These are phyloP conservation scores for Penicillium sp. DNA, from an alignment of 2,329 filamentous ascomycete genomes.

Conservation along the genomic window DNA sequence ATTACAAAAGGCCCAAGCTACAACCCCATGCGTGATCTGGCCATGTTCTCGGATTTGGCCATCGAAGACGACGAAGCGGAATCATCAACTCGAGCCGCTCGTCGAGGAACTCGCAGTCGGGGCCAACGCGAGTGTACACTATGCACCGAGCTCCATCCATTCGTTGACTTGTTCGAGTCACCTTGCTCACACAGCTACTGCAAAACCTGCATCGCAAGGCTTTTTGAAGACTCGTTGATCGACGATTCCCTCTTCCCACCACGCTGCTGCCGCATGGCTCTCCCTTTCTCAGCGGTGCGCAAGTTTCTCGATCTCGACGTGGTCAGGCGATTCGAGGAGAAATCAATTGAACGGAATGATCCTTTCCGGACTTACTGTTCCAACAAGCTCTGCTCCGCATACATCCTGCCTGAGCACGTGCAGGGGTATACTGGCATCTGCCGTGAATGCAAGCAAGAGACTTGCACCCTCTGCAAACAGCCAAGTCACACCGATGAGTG, in stretches of 20 bases:
- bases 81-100: too few relatives aligned
- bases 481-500: constrained; percentile 23
- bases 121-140: constrained; percentile 5
- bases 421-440: constrained; percentile 20
- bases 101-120: too few relatives aligned
- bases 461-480: constrained; percentile 28
- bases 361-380: constrained; percentile 28
- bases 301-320: constrained; percentile 9
- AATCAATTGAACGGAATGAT: constrained; percentile 25
- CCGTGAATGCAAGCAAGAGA: constrained; percentile 15
- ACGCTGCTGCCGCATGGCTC: constrained; percentile 26
- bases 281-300: constrained; percentile 12
- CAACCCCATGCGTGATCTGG: neutral
- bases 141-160: constrained; percentile 4
- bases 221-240: constrained; percentile 18
- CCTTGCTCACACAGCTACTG: constrained; percentile 26
- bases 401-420: constrained; percentile 21
- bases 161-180: neutral
- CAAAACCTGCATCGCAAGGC: constrained; percentile 15
- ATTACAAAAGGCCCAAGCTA: neutral
- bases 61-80: neutral
- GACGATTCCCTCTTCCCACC: constrained; percentile 30
- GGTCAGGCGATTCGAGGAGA: constrained; percentile 16
- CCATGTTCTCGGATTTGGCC: neutral
- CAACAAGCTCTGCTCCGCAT: constrained; percentile 21